Base-by-base conservation (phyloP, 78 protist species). In the Isochrysis galbana region DNA sequence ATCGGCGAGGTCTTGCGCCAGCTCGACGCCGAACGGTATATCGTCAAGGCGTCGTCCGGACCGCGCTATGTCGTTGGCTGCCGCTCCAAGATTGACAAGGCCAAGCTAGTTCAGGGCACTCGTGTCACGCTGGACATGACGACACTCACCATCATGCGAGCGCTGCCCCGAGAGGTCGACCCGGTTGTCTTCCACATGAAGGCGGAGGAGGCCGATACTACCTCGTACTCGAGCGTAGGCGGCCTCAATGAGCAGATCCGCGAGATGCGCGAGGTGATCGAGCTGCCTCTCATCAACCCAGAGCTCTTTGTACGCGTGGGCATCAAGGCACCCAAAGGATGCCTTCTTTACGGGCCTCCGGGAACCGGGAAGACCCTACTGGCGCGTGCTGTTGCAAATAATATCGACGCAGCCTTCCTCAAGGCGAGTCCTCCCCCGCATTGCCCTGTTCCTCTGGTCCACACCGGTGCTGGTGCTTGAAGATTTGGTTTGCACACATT, bases 91-190 rank as follows among this genome's bases (percentile, higher is more conserved):
- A 61, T 61, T 32, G 74, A 61, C 74, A 61, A 61, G 74, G 90
- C 67, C 44, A 96, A 95, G 90, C 96, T 99, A 45, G 90, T 55
- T 72, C 94, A 98, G 22, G 98, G 99, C 29, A 97, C 98, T 19
- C 97, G 99, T 32, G 99, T 99, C 2, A 96, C 99, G 38, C 96
- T 99, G n/a, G 99, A 99, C 94, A 97, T 98, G 96, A 97, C 99
- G 23, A 99, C 99, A 25, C 94, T 98, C 69, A 99, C 99, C 5
- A 98, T 99, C 95, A 98, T 99, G 98, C 95, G 99, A 32, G 84
- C 95, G 22, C 92, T 99, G 45, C 99, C 99, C 29, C 82, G 14
- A 36, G 32, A 99, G 95, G 99, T 99, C 10, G 99, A 99, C 82
- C 99, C 99, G 38, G 69, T 98, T 11, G 99, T 99, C 29, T 98